Conservation (phyloP, 495 filamentous ascomycete species). For the Podospora comata region DNA sequence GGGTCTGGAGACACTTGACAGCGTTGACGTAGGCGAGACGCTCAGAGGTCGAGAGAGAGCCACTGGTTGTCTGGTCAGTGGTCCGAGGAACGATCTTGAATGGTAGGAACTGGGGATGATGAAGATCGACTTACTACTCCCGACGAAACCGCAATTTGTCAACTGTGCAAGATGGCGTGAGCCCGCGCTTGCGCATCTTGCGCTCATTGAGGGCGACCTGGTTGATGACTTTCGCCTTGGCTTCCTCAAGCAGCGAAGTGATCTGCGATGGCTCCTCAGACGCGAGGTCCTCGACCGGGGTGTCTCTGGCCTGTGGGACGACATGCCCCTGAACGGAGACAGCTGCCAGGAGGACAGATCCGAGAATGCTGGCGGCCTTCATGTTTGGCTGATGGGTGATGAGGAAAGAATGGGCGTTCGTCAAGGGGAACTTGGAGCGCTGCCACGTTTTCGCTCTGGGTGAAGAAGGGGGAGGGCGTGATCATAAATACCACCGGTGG, state of each 20-base stretch:
- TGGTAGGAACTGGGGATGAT: background rate
- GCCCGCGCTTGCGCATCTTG: conserved; percentile 19
- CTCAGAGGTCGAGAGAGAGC: conserved; percentile 42
- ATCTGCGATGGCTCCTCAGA: background rate
- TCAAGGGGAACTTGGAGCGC: background rate
- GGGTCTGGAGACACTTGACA: conserved; percentile 58
- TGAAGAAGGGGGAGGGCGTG: background rate
- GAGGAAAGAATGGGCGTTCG: background rate
- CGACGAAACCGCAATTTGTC: conserved; percentile 18
- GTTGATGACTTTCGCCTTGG: conserved; percentile 12
- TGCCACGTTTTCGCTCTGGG: background rate
- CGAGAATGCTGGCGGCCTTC: conserved; percentile 13
- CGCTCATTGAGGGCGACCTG: conserved; percentile 1
- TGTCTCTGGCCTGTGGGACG: background rate
- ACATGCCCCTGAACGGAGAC: conserved; percentile 10
- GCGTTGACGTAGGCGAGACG: conserved; percentile 59
- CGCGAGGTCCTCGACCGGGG: conserved; percentile 6
- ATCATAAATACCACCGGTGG: background rate
- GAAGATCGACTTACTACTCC: conserved; percentile 22
- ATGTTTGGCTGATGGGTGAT: conserved; percentile 7
- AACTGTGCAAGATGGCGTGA: conserved; percentile 15
- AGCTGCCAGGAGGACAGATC: conserved; percentile 11
- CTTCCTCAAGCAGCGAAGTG: conserved; percentile 12
- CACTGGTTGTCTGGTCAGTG: conserved; percentile 33
- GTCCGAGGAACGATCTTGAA: background rate